These are phyloP conservation scores for Solanum rostratum DNA, from an alignment of 257 asterid species.

Conservation along the genomic window DNA sequence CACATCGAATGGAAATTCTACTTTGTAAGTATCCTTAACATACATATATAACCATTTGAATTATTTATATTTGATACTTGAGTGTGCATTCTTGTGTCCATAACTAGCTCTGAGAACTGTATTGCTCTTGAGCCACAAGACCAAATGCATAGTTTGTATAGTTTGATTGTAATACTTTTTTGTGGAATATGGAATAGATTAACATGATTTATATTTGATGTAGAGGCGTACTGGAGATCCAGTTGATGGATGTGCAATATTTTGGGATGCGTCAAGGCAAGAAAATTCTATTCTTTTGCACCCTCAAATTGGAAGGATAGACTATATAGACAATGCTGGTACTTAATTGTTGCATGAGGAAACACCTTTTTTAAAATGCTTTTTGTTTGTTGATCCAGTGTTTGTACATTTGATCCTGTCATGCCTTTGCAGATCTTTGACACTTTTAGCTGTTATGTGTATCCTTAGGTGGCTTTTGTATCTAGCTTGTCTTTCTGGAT, in stretches of 20 bases:
- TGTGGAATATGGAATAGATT: neutral
- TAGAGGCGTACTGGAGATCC: slow-evolving; percentile 94
- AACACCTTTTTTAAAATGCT: neutral
- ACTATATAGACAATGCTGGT: neutral
- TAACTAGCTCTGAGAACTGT: neutral
- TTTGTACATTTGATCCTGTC: neutral
- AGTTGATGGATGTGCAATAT: slow-evolving; percentile 90
- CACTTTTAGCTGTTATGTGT: neutral
- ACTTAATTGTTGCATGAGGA: neutral
- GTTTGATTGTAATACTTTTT: neutral
- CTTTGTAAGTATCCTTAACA: neutral
- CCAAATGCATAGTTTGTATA: neutral
- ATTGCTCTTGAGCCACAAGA: neutral
- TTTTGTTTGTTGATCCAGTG: neutral
- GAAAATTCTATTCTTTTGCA: slow-evolving; percentile 8
- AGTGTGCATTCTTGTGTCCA: neutral
- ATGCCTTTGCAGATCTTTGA: neutral
- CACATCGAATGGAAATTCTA: neutral
- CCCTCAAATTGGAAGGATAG: neutral
- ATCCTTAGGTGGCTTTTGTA: neutral
- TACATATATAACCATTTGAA: neutral
- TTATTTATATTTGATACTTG: neutral
- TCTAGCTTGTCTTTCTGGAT: neutral
- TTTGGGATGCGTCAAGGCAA: slow-evolving; percentile 85
- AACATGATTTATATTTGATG: neutral